These are phyloP conservation scores for Aquilaria agallochum DNA, from an alignment of 441 rosid species.

Conservation along the genomic window DNA sequence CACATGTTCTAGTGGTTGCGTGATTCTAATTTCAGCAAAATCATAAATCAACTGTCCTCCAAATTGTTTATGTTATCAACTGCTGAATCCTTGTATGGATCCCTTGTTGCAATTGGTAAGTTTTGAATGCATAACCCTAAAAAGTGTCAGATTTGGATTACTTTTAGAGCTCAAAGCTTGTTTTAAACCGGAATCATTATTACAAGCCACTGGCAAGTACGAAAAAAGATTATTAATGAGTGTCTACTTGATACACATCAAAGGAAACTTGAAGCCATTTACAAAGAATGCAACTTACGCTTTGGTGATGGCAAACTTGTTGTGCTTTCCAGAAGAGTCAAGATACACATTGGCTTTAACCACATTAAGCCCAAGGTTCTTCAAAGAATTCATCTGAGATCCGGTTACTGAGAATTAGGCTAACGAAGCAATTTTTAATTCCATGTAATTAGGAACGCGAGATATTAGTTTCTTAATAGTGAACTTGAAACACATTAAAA, in stretches of 20 bases:
- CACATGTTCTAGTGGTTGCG: no score
- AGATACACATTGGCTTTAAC: slow-evolving; percentile 87
- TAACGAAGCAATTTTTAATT: background rate
- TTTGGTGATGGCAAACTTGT: slow-evolving; percentile 78
- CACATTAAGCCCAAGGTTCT: slow-evolving; percentile 91
- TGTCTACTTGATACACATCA: background rate
- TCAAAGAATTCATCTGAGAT: slow-evolving; percentile 84
- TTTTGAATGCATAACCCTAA: no score
- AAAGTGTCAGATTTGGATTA: no score
- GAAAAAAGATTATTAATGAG: background rate
- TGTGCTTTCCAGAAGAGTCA: slow-evolving; percentile 98
- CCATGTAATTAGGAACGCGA: background rate
- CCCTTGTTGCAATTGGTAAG: no score
- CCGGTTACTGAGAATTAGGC: slow-evolving; percentile 17
- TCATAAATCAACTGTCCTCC: no score
- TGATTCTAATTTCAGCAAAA: no score
- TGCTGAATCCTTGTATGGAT: no score
- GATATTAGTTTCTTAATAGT: background rate
- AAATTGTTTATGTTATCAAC: no score
- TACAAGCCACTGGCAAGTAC: background rate
- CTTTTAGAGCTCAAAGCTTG: no score
- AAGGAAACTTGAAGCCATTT: background rate
- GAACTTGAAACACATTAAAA: background rate
- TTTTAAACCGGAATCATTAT: background rate
- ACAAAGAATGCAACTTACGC: slow-evolving; percentile 43